Evolutionary conservation across 1,284 basidiomycete species (phyloP), one percentile per base, ranked within the genome.

Genomic region (Naganishia albida): DNA sequence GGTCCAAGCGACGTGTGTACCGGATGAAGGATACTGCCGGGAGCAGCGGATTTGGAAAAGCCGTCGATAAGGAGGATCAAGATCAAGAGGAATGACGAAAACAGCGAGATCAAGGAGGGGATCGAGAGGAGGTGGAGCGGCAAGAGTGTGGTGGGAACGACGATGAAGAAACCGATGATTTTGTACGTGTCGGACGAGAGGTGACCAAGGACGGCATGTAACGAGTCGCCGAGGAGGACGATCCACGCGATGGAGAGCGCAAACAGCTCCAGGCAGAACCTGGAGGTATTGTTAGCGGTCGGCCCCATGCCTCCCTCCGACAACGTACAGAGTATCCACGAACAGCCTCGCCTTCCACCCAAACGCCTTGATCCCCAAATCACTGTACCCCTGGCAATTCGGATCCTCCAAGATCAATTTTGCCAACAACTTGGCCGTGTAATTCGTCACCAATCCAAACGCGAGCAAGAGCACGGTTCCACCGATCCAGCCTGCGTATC

Each of bases 391-490:
- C 38, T 85, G 83, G 56, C 93, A 74, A 13, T 82, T 83, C 2
- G 85, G 83, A 73, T 95, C 90, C 2, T 83, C 80, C 16, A 86
- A 74, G 63, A 94, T 91, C 52, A 92, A 84, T 49, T 80, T 80
- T 1, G 90, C 90, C 13, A 95, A 84, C 42, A 93, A 85, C 77
- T 93, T 93, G 16, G 90, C 91, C 92, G 90, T 92, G 75, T 93
- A 91, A 72, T 91, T 94, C 7, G 90, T 88, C 39, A 94, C 80
- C 67, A 83, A 83, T 0, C 89, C 90, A 75, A 92, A 94, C 66
- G 85, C 85, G 8, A 91, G 75, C 62, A 94, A 86, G 44, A 95
- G 82, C 39, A 84, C 20, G 0, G 87, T 87, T 6, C 92, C 92
- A 40, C 83, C 82, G 26, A 88, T 81, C 92, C 92, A 94, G 7